Evolutionary conservation across 805 yeast genomes (phyloP), one percentile per base, ranked within the genome.

Genomic region (Jamesozyma lodderae): DNA sequence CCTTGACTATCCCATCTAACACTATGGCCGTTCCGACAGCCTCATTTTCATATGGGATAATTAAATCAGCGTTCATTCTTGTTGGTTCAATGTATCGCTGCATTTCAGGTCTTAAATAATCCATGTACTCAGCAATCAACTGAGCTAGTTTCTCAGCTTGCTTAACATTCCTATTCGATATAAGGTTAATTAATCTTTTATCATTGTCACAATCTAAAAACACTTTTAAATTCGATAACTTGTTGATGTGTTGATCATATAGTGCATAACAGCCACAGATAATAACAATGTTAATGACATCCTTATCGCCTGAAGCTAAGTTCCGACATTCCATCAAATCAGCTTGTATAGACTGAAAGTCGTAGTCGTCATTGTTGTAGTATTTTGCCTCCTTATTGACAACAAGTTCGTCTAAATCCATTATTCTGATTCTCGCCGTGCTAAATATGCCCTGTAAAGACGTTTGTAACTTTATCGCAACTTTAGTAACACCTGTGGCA

Each of bases 151-250:
- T 47, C 10, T 45, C 42, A 3, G 51, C 34, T 6, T 27, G 42
- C 2, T 38, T 37, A 4, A 47, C 45, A 1, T 42, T 36, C 16
- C 40, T 36, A 10, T 46, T 38, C 9, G 42, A 63, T 33, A 84
- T 79, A 81, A 92, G 76, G 46, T 94, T 72, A n/a, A 85, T 78
- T 29, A 88, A 63, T 38, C 96, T 63, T 4, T 81, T 76, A 57
- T 88, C 97, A 1, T 90, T 77, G 59, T 88, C 96, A 44, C 86
- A 73, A 47, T 84, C 92, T 13, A 88, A 68, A 49, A 80, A 88
- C 2, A 88, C 75, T 52, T 76, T 80, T 46, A 87, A 65, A 1
- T 75, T 67, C 0, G 88, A 78, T 51, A 70, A 43, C 9, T 64
- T 63, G 25, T 82, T 60, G 9, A 88, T 57, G 15, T 64, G 64